Conservation (phyloP, 768 basidiomycete genomes). For the Punctularia strigosozonata region DNA sequence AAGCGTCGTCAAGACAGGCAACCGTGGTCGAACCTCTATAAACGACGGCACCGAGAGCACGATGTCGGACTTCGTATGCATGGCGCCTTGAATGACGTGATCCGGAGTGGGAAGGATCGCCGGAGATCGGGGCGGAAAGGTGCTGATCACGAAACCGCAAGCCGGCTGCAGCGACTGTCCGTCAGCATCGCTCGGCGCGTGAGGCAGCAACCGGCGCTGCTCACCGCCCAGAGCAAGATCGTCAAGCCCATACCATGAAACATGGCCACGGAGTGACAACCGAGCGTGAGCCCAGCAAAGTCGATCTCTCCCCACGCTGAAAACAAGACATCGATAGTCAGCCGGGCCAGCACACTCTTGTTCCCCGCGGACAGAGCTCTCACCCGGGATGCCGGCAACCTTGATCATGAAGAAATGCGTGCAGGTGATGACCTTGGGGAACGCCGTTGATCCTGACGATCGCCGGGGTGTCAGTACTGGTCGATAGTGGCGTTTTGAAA, state of each 20-base stretch:
- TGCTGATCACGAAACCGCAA: constrained; percentile 15
- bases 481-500: not conserved
- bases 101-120: constrained; percentile 18
- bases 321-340: not conserved
- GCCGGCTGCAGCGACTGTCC: constrained; percentile 14
- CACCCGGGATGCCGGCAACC: not conserved
- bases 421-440: constrained; percentile 16
- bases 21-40: constrained; percentile 15
- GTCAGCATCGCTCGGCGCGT: not conserved
- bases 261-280: constrained; percentile 18
- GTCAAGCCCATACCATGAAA: constrained; percentile 21
- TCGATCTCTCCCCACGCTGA: constrained; percentile 13
- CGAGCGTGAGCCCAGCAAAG: constrained; percentile 13
- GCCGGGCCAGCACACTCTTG: too few species aligned
- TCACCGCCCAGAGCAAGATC: constrained; percentile 13
- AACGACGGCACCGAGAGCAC: constrained; percentile 19
- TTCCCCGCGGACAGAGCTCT: too few species aligned
- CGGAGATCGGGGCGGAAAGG: constrained; percentile 18
- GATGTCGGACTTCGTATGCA: constrained; percentile 12
- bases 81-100: constrained; percentile 15
- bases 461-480: too few species aligned
- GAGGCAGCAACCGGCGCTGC: too few species aligned
- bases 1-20: not conserved
- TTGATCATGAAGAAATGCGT: constrained; percentile 7
- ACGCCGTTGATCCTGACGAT: constrained; percentile 15